Evolutionary conservation across 2,329 filamentous ascomycete genomes (phyloP), one percentile per base, ranked within the genome.

Genomic region (Pezicula carpinea): DNA sequence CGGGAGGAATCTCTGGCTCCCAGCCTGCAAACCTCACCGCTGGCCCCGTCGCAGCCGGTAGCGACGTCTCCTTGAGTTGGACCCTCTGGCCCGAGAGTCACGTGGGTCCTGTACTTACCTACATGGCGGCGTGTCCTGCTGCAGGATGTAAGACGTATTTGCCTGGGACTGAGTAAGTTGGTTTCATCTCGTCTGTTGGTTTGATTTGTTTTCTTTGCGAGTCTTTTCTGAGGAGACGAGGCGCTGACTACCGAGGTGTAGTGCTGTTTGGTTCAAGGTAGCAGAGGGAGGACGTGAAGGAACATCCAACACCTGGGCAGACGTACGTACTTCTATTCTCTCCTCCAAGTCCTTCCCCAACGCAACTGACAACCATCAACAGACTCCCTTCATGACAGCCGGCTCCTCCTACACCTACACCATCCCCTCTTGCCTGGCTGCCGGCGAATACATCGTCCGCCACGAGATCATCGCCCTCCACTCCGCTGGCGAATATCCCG

Each of bases 51-150:
- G 67, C 72, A 5, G 77, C 79, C 3, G 79, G 79, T 2, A 74
- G 71, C 2, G 69, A 67, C 0, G 74, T 82, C 31, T 72, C 69
- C 8, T 67, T 82, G 3, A 65, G 66, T 46, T 82, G 79, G 78
- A 82, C 77, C 1, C 57, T 69, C 2, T 73, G 69, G 70, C 69
- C 70, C 0, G 66, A 69, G 1, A 65, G 60, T 49, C 61, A 64
- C 49, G 48, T 75, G 23, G 78, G 79, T 0, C 77, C 78, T 1
- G 61, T 74, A 1, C 66, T 82, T 47, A 82, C 78, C 1, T 82
- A 82, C 57, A 79, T 82, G 76, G 79, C 79, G 4, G 66, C 69
- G 29, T 82, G 79, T 60, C 47, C 53, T 3, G 71, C 74, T 36
- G 59, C 64, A 0, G 70, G 76, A 1, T 80, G 77, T 59, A 69